phyloP scores from a whole-genome alignment of 2,329 filamentous ascomycete species.

The Ophiosphaerella herpotricha region DNA sequence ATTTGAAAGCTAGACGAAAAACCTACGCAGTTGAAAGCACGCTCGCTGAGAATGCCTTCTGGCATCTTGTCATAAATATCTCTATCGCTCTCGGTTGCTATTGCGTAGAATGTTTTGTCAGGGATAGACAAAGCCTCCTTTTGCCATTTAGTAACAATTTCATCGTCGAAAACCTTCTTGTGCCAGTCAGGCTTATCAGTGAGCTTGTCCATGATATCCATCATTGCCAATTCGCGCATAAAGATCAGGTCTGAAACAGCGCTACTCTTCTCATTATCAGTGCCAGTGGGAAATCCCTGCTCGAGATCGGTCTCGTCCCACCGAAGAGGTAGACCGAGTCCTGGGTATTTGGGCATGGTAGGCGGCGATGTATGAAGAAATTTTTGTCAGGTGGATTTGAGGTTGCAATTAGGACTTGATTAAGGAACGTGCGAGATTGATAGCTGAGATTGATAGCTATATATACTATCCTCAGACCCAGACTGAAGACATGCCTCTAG shows the following conservation, averaged over 20 bases:
- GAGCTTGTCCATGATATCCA: conserved; percentile 46
- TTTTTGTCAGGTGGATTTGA: no score
- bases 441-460: no score
- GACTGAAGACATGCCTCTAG: no score
- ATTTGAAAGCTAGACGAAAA: background rate
- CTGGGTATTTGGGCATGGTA: conserved; percentile 12
- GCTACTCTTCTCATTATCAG: conserved; percentile 12
- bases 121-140: conserved; percentile 26
- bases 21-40: conserved; percentile 21
- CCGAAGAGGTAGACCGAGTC: conserved; percentile 22
- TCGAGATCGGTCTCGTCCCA: background rate
- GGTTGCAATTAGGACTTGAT: no score
- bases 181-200: conserved; percentile 50
- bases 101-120: conserved; percentile 14
- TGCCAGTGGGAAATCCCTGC: conserved; percentile 12
- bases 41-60: conserved; percentile 17
- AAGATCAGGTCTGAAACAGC: conserved; percentile 22
- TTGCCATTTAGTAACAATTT: conserved; percentile 29
- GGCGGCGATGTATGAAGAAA: background rate
- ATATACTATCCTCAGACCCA: no score
- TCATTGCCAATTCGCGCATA: conserved; percentile 47
- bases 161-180: conserved; percentile 45
- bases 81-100: conserved; percentile 4
- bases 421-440: no score
- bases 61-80: background rate